phyloP scores from a whole-genome alignment of 2,329 filamentous ascomycete genomes.

The Penicillium hesseltinei region DNA sequence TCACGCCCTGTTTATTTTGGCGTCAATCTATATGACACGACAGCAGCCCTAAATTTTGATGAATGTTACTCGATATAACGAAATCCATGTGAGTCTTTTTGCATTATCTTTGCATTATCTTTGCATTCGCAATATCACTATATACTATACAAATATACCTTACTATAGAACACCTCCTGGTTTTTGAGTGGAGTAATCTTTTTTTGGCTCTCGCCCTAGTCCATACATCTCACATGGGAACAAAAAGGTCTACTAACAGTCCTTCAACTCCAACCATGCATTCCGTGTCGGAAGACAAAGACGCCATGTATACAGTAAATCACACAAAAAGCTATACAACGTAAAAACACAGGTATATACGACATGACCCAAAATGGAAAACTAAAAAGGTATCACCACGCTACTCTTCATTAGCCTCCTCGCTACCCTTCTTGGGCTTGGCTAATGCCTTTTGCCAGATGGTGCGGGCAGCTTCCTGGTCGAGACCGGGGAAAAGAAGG shows the following conservation, averaged over 20 bases:
- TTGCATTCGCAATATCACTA: neutral
- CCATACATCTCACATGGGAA: conserved; percentile 9
- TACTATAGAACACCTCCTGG: neutral
- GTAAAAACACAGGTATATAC: conserved; percentile 16
- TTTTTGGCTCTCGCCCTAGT: conserved; percentile 6
- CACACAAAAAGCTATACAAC: conserved; percentile 19
- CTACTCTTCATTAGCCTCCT: conserved; percentile 30
- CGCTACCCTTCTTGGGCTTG: conserved; percentile 51
- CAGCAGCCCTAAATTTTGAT: neutral
- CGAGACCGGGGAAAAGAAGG: conserved; percentile 79
- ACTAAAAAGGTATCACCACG: conserved; percentile 12
- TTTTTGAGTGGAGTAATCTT: conserved; percentile 15
- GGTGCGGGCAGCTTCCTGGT: conserved; percentile 68
- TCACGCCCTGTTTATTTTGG: conserved; percentile 8
- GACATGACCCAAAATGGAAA: conserved; percentile 7
- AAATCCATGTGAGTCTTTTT: neutral
- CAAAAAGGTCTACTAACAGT: conserved; percentile 12
- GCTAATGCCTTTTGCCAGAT: conserved; percentile 65
- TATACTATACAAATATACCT: neutral
- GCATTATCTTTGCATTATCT: neutral
- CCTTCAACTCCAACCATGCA: conserved; percentile 36
- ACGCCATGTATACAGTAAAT: conserved; percentile 32
- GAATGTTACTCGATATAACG: neutral
- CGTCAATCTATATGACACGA: conserved; percentile 7
- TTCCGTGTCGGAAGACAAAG: conserved; percentile 27